Evolutionary conservation across 2,329 filamentous ascomycete genomes (phyloP).

Genomic region (Hymenoscyphus fructigenus): DNA sequence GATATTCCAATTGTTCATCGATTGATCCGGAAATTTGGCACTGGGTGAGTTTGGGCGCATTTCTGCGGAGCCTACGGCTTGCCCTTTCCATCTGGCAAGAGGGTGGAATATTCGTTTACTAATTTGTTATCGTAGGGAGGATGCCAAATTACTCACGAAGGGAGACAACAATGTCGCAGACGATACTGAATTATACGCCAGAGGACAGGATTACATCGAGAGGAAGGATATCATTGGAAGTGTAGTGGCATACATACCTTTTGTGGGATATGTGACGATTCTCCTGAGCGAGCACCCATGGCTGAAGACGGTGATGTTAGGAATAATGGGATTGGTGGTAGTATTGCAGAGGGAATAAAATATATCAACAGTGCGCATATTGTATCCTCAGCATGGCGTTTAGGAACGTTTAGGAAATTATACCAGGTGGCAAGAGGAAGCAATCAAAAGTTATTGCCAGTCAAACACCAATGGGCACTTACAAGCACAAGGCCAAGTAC

Average conservation of each 20-base stretch:
- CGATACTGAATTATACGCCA: conserved; percentile 87
- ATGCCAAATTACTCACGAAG: conserved; percentile 84
- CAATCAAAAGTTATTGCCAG: conserved; percentile 5
- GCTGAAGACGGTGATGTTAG: conserved; percentile 93
- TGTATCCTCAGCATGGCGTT: conserved; percentile 24
- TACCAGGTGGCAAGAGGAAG: conserved; percentile 12
- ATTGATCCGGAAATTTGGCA: conserved; percentile 72
- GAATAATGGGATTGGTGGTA: conserved; percentile 91
- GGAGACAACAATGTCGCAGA: conserved; percentile 95
- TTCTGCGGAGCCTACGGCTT: neutral
- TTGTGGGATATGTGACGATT: conserved; percentile 96
- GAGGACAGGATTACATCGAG: conserved; percentile 81
- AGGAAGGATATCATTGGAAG: conserved; percentile 90
- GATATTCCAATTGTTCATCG: conserved; percentile 97
- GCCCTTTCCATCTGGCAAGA: neutral
- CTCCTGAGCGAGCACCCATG: conserved; percentile 93
- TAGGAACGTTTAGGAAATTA: conserved; percentile 28
- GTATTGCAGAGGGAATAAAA: conserved; percentile 81
- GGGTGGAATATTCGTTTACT: conserved; percentile 5
- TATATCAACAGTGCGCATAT: neutral
- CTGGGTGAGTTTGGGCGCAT: conserved; percentile 45
- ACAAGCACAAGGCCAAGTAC: neutral
- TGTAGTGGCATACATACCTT: conserved; percentile 87
- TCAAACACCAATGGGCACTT: neutral
- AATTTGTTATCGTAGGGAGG: conserved; percentile 40